Conservation (phyloP, 768 basidiomycete species). For the Russula brevipes region DNA sequence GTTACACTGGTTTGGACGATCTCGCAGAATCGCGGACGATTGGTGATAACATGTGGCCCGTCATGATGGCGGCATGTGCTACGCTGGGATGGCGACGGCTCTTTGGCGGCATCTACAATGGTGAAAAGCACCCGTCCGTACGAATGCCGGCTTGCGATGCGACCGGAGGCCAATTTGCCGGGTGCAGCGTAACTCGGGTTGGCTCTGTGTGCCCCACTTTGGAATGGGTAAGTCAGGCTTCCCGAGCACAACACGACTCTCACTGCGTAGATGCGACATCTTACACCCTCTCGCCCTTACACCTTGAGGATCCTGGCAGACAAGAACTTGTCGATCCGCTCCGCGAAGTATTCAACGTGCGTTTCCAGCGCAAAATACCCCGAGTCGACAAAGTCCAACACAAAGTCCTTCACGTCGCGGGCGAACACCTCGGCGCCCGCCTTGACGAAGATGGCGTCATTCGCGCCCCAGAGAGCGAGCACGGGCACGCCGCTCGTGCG, state of each 20-base stretch:
- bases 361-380: constrained; percentile 26
- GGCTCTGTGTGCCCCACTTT: neutral
- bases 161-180: too few relatives aligned
- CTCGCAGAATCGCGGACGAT: too few relatives aligned
- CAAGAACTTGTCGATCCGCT: constrained; percentile 22
- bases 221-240: neutral
- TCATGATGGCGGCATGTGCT: too few relatives aligned
- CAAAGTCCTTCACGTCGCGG: constrained; percentile 34
- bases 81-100: too few relatives aligned
- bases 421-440: constrained; percentile 44
- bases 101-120: too few relatives aligned
- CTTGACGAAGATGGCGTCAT: constrained; percentile 42
- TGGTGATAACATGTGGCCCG: too few relatives aligned
- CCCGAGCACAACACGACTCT: neutral
- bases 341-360: constrained; percentile 30
- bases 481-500: constrained; percentile 37
- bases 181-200: too few relatives aligned
- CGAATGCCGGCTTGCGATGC: too few relatives aligned
- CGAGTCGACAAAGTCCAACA: constrained; percentile 39
- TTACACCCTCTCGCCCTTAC: neutral
- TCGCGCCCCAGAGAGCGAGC: constrained; percentile 46
- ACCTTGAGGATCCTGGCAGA: constrained; percentile 7
- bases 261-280: neutral
- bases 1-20: too few relatives aligned
- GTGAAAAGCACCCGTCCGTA: too few relatives aligned